These are phyloP conservation scores for Colletotrichum sp. DNA, from an alignment of 2,329 filamentous ascomycete genomes.

Conservation along the genomic window DNA sequence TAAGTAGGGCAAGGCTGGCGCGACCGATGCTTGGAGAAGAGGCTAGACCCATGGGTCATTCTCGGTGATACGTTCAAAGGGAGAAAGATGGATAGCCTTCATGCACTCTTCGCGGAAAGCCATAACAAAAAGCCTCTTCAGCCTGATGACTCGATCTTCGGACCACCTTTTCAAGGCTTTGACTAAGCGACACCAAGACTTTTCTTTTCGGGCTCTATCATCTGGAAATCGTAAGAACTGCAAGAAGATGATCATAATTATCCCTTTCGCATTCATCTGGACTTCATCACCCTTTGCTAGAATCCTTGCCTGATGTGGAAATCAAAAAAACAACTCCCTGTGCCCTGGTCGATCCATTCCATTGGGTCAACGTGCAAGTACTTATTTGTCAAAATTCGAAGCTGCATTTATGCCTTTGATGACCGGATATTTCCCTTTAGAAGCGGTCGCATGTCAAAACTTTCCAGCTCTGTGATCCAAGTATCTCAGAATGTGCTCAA, in stretches of 20 bases:
- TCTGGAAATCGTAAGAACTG: fast-evolving
- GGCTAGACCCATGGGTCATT: neutral
- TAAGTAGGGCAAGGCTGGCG: neutral
- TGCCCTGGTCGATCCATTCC: fast-evolving
- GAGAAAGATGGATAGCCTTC: neutral
- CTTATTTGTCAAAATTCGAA: fast-evolving
- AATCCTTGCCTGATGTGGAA: fast-evolving
- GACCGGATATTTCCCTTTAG: fast-evolving
- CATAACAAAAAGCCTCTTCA: neutral
- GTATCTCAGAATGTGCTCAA: neutral
- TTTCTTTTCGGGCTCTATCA: neutral
- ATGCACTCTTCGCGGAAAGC: neutral
- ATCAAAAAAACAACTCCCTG: fast-evolving
- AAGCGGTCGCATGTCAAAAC: fast-evolving
- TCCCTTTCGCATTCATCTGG: neutral
- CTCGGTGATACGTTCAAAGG: neutral
- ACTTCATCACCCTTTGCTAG: neutral
- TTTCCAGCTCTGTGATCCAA: neutral
- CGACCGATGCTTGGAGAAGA: neutral
- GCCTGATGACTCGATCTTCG: neutral
- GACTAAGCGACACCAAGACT: neutral
- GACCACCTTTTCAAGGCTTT: neutral
- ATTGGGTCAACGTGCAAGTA: neutral
- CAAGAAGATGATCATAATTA: neutral
- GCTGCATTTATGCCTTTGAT: fast-evolving